phyloP scores from a whole-genome alignment of 2,329 filamentous ascomycete species.

The Triangularia setosa region DNA sequence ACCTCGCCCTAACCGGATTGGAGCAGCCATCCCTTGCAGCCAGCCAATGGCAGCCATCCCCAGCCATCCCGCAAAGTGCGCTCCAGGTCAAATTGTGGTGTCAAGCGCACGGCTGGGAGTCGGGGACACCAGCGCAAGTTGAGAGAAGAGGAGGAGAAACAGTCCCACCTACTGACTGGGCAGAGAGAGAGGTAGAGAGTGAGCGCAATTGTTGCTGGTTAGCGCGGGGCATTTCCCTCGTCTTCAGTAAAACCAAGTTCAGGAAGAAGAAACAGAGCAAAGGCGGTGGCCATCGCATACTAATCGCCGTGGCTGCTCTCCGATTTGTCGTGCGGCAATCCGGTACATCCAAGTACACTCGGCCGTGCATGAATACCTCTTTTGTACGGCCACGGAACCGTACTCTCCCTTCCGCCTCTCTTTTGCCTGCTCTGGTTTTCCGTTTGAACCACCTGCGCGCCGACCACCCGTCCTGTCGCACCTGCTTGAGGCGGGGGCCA shows the following conservation, averaged over 20 bases:
- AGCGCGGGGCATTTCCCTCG: background rate
- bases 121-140: conserved; percentile 14
- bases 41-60: conserved; percentile 23
- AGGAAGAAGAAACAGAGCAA: background rate
- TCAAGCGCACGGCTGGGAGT: conserved; percentile 8
- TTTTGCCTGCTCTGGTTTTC: conserved; percentile 16
- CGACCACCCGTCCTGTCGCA: conserved; percentile 19
- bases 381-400: conserved; percentile 11
- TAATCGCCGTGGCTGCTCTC: conserved; percentile 4
- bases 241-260: background rate
- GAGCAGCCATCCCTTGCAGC: conserved; percentile 8
- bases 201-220: conserved; percentile 4
- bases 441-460: conserved; percentile 21
- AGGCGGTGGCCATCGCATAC: background rate
- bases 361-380: conserved; percentile 26
- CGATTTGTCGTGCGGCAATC: conserved; percentile 16
- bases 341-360: conserved; percentile 19
- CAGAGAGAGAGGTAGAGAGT: background rate
- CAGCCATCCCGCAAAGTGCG: conserved; percentile 24
- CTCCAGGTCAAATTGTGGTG: conserved; percentile 7
- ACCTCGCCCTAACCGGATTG: conserved; percentile 11
- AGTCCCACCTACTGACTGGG: background rate
- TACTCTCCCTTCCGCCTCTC: conserved; percentile 7
- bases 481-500: conserved; percentile 3
- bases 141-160: conserved; percentile 1